Evolutionary conservation across 169 alveolate species (phyloP).

Genomic region (Eimeria falciformis): DNA sequence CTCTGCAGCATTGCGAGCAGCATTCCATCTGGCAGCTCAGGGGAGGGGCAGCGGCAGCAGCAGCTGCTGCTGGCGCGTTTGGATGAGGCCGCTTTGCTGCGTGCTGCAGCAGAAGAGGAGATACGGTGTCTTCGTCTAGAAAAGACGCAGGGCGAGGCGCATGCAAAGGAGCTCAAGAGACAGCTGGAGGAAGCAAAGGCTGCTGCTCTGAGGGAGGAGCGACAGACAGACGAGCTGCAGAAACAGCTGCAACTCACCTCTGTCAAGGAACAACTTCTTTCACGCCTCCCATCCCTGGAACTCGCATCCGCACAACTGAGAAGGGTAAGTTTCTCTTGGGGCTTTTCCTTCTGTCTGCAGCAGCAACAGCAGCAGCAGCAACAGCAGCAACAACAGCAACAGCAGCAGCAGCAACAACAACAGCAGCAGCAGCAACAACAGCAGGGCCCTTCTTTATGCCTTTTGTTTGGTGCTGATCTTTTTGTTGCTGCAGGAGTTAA

Average conservation of each 20-base stretch:
- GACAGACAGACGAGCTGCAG: conserved; percentile 48
- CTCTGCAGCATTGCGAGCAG: conserved; percentile 14
- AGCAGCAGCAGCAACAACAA: not conserved
- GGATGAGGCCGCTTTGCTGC: conserved; percentile 60
- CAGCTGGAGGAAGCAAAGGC: conserved; percentile 45
- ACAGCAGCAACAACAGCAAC: not conserved
- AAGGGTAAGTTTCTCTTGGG: not conserved
- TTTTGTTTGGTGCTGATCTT: not conserved
- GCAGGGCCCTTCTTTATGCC: not conserved
- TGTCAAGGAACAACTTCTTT: conserved; percentile 33
- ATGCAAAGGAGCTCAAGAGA: conserved; percentile 42
- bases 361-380: not conserved
- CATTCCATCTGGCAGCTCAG: conserved; percentile 13
- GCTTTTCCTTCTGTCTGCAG: not conserved
- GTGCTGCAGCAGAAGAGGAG: conserved; percentile 64
- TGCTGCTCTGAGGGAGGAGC: conserved; percentile 41
- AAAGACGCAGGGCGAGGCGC: conserved; percentile 31
- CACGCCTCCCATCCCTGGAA: conserved; percentile 49
- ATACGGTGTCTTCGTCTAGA: conserved; percentile 23
- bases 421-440: not conserved
- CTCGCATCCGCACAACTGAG: conserved; percentile 49
- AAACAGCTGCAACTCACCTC: conserved; percentile 40
- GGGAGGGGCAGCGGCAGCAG: conserved; percentile 38
- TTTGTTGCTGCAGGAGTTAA: conserved; percentile 10
- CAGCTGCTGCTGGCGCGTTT: conserved; percentile 52